Evolutionary conservation across 257 asterid species (phyloP).

Genomic region (Rehmannia glutinosa): DNA sequence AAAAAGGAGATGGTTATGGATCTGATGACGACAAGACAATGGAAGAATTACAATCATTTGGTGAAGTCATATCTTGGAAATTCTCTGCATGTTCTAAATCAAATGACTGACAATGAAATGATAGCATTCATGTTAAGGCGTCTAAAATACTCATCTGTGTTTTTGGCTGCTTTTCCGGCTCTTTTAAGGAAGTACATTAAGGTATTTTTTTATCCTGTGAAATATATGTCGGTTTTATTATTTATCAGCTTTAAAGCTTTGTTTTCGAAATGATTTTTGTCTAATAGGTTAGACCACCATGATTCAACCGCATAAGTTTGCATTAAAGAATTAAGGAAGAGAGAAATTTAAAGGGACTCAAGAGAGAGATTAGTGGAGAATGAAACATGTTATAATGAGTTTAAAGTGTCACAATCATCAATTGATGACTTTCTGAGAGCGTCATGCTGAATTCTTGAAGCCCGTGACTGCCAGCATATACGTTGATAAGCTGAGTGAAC

Average conservation of each 20-base stretch:
- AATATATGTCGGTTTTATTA: not conserved
- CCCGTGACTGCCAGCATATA: too few species aligned
- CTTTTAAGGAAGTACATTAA: conserved; percentile 83
- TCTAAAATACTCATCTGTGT: conserved; percentile 56
- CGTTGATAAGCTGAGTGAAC: too few species aligned
- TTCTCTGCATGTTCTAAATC: conserved; percentile 80
- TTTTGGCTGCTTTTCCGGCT: conserved; percentile 86
- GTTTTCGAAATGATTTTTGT: not conserved
- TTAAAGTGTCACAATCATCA: too few species aligned
- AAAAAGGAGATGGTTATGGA: conserved; percentile 58
- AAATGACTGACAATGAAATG: conserved; percentile 91
- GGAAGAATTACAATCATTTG: conserved; percentile 79
- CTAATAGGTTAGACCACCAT: not conserved
- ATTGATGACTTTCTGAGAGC: too few species aligned
- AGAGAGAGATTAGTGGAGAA: too few species aligned
- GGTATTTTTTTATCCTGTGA: conserved; percentile 34
- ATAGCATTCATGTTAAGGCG: conserved; percentile 73
- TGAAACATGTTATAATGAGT: too few species aligned
- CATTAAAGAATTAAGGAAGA: too few species aligned
- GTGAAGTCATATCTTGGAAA: conserved; percentile 98
- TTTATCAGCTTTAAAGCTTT: not conserved
- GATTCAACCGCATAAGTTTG: not conserved
- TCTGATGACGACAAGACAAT: conserved; percentile 51
- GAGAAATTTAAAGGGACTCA: too few species aligned
- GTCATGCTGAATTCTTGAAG: too few species aligned